phyloP scores from a whole-genome alignment of 2,329 filamentous ascomycete genomes.

The Helicocarpus griseus region DNA sequence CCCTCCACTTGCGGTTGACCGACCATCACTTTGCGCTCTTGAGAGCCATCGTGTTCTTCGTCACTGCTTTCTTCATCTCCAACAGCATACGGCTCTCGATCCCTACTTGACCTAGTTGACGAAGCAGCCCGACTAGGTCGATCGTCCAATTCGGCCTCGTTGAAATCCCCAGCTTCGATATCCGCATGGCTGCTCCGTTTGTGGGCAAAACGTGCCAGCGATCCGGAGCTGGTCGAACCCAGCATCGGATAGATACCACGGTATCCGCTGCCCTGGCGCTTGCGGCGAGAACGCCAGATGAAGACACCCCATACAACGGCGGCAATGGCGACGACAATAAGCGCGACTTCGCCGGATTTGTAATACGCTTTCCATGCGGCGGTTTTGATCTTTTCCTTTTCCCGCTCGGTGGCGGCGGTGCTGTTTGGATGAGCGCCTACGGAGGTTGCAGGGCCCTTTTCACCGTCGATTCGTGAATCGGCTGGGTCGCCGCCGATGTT shows the following conservation, averaged over 20 bases:
- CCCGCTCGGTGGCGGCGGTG: constrained; percentile 55
- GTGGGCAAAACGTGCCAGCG: constrained; percentile 38
- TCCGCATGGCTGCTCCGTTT: constrained; percentile 36
- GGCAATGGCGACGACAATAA: constrained; percentile 69
- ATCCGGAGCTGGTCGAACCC: constrained; percentile 21
- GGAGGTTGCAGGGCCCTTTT: constrained; percentile 67
- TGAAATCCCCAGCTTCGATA: constrained; percentile 50
- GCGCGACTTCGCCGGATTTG: constrained; percentile 73
- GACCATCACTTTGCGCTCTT: neutral
- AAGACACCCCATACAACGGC: constrained; percentile 66
- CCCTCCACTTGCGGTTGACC: neutral
- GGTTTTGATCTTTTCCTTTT: constrained; percentile 65
- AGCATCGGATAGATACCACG: constrained; percentile 35
- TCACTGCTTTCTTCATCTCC: constrained; percentile 36
- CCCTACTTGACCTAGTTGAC: constrained; percentile 16
- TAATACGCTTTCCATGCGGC: constrained; percentile 86
- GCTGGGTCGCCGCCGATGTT: constrained; percentile 72
- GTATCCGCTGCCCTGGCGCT: constrained; percentile 36
- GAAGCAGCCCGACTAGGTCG: constrained; percentile 20
- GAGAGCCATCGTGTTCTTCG: constrained; percentile 15
- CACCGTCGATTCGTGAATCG: constrained; percentile 74
- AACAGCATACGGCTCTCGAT: constrained; percentile 37
- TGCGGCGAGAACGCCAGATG: constrained; percentile 48
- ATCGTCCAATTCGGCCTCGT: constrained; percentile 52
- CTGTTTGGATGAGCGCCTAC: constrained; percentile 65